Conservation (phyloP, 768 basidiomycete genomes). For the Cystobasidium ongulense region DNA sequence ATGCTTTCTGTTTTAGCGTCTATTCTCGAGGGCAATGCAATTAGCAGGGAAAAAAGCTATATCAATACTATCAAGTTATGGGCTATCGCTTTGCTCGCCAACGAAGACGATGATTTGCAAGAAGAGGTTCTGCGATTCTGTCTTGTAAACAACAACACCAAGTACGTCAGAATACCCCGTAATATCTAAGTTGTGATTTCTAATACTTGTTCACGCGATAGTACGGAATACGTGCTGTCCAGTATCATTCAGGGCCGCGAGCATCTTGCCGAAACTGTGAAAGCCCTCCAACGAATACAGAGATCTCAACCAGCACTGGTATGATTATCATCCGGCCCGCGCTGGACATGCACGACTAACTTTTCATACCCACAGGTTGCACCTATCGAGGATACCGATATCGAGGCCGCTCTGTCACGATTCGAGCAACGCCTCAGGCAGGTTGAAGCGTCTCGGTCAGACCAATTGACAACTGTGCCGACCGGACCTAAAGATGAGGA, state of each 20-base stretch:
- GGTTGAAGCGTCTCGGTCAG: neutral
- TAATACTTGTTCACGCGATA: neutral
- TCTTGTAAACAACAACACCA: neutral
- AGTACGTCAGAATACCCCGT: neutral
- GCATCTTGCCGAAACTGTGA: neutral
- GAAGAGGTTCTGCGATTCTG: constrained; percentile 10
- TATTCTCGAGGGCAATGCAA: neutral
- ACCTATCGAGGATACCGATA: neutral
- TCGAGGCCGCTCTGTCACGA: constrained; percentile 5
- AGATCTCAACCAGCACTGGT: constrained; percentile 12
- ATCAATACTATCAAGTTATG: neutral
- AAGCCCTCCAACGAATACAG: neutral
- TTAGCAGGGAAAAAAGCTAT: constrained; percentile 1
- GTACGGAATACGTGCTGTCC: neutral
- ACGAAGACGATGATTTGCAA: neutral
- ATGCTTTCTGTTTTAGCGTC: neutral
- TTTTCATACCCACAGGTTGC: neutral
- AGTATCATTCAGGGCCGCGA: neutral
- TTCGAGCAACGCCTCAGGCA: neutral
- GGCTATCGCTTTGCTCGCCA: neutral
- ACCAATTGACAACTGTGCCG: neutral
- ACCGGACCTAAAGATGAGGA: neutral
- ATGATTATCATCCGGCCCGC: neutral
- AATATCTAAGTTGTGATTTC: neutral
- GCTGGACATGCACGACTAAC: neutral